A percentile compares a stretch with the other conserved stretches of the same genome.
phyloP scores from a whole-genome alignment of 1,139 yeast species.

The Pichia norvegensis region DNA sequence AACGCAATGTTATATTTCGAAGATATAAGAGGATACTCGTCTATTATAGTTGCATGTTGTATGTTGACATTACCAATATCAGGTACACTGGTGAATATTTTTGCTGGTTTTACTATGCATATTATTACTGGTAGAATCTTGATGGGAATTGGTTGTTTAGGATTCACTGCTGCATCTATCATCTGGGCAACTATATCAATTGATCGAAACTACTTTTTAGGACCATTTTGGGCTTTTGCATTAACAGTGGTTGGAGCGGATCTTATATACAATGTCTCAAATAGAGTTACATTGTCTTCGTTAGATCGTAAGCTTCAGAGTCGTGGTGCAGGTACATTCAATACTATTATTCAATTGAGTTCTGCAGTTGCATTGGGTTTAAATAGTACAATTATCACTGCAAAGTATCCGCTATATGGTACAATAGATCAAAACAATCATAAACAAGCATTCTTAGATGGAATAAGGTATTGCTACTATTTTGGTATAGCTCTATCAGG shows the following conservation, averaged over 20 bases:
- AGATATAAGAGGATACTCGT: conserved; percentile 29
- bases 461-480: conserved; percentile 34
- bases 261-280: conserved; percentile 36
- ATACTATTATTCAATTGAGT: conserved; percentile 34
- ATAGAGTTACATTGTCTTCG: conserved; percentile 34
- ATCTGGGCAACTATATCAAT: conserved; percentile 35
- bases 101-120: conserved; percentile 39
- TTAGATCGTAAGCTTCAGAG: conserved; percentile 33
- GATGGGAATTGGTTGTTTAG: conserved; percentile 29
- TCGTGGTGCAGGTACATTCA: conserved; percentile 40
- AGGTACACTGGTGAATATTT: conserved; percentile 33
- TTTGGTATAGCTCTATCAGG: conserved; percentile 34
- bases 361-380: conserved; percentile 36
- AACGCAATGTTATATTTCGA: conserved; percentile 37
- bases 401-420: conserved; percentile 29
- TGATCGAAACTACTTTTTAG: conserved; percentile 33
- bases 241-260: conserved; percentile 40
- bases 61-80: conserved; percentile 31
- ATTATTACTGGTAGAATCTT: conserved; percentile 33
- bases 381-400: conserved; percentile 31
- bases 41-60: conserved; percentile 36
- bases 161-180: conserved; percentile 30
- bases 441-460: conserved; percentile 25
- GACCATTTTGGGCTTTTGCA: conserved; percentile 36
- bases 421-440: conserved; percentile 22